These are phyloP conservation scores for Plectranthus barbatus DNA, from an alignment of 257 asterid species.

Conservation along the genomic window DNA sequence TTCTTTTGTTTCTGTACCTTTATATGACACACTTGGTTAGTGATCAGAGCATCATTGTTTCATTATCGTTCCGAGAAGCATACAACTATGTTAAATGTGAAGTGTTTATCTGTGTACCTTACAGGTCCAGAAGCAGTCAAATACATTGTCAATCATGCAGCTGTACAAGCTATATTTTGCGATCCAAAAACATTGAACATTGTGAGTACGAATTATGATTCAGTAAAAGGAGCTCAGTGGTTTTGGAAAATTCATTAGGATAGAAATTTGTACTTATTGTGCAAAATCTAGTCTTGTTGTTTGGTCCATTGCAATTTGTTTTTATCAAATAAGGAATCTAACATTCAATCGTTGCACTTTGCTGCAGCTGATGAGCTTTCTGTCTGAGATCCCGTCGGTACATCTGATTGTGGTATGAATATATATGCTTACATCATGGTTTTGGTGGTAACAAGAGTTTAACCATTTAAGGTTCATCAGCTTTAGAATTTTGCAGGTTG, in stretches of 20 bases:
- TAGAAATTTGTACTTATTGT: background rate
- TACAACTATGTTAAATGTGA: background rate
- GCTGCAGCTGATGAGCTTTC: constrained; percentile 63
- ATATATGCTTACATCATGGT: background rate
- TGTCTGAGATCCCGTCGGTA: constrained; percentile 61
- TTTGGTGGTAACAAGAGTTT: background rate
- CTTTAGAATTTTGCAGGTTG: constrained; percentile 35
- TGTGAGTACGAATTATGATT: constrained; percentile 26
- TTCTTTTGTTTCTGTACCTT: constrained; percentile 56
- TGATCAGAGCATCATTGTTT: background rate
- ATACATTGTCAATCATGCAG: constrained; percentile 58
- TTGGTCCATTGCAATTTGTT: background rate
- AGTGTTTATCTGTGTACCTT: background rate
- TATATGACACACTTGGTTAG: constrained; percentile 71
- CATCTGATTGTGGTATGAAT: constrained; percentile 59
- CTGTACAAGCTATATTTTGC: constrained; percentile 52
- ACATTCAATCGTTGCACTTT: background rate
- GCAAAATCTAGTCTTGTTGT: background rate
- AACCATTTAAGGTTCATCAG: background rate
- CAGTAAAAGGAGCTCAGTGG: background rate
- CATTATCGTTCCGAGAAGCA: background rate
- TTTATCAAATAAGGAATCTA: background rate
- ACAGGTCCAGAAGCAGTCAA: constrained; percentile 74
- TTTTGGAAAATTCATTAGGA: background rate
- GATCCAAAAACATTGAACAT: constrained; percentile 35